A percentile compares a stretch with the other conserved stretches of the same genome.
Conservation (phyloP, 2,329 filamentous ascomycete species). For the Fusarium odoratissimum region DNA sequence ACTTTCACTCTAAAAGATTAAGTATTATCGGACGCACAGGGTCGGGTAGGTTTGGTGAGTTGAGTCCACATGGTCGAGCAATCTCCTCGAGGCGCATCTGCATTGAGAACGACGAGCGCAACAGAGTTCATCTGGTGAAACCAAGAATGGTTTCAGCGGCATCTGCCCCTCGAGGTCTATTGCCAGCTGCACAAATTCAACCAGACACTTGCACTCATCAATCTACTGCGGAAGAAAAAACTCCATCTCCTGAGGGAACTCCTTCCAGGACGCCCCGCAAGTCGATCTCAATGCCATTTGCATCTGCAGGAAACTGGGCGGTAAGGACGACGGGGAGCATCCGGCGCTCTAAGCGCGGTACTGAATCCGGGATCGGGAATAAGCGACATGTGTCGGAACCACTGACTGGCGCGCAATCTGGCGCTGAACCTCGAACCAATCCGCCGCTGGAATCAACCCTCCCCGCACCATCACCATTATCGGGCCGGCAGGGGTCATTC, state of each 20-base stretch:
- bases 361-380: constrained; percentile 55
- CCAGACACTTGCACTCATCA: constrained; percentile 31
- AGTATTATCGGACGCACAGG: constrained; percentile 38
- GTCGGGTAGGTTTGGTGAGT: constrained; percentile 44
- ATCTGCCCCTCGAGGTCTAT: constrained; percentile 37
- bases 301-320: constrained; percentile 67
- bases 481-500: constrained; percentile 38
- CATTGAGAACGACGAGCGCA: constrained; percentile 38
- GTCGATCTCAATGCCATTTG: constrained; percentile 71
- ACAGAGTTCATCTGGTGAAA: constrained; percentile 51
- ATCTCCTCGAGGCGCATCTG: constrained; percentile 46
- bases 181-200: constrained; percentile 41
- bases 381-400: constrained; percentile 68
- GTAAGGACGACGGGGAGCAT: constrained; percentile 64
- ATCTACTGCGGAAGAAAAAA: constrained; percentile 9
- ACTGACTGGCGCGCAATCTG: constrained; percentile 48
- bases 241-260: constrained; percentile 51
- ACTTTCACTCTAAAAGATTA: constrained; percentile 62
- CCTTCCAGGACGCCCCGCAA: constrained; percentile 60
- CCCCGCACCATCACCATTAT: constrained; percentile 38
- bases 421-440: constrained; percentile 46
- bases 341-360: constrained; percentile 64
- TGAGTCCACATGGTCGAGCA: constrained; percentile 41
- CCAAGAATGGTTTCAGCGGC: constrained; percentile 51
- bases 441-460: constrained; percentile 41